Base-by-base conservation (phyloP, 192 early-diverging fungal species). In the Gamsiella multidivaricata region DNA sequence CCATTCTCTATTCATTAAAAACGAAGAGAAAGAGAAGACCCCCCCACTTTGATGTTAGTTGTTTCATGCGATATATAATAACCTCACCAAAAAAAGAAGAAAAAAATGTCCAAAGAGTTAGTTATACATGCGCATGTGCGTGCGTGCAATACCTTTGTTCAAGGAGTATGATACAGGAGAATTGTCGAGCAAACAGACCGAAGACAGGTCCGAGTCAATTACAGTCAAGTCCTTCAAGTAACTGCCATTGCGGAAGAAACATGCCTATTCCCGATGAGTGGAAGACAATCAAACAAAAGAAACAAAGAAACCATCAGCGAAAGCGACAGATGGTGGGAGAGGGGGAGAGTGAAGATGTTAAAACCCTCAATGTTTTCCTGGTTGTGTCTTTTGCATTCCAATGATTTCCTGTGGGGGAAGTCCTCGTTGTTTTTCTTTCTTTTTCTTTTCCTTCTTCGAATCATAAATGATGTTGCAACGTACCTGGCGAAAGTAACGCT, bases 131-230 rank as follows among this genome's bases (percentile, higher is more conserved):
- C 54, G n/a, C 17, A 39, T 20, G 14, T 8, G 20, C 14, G 6
- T 33, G 7, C 36, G 4, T 55, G 3, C 7, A 34, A 11, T 82
- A 94, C 93, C 93, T 84, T 87, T 82, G 70, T 93, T 90, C 31
- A 92, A 29, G 18, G 88, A 88, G 81, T 89, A 95, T 0, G 90
- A 90, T 8, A 90, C 65, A 20, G 92, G 89, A 29, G 91, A 92
- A 74, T 97, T 97, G 63, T 95, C 95, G 5, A 97, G 73, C 17
- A 97, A 70, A 63, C 90, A 92, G 28, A 97, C 94, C 46, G 89
- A 88, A 18, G 91, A 88, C 53, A 97, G 67, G 60, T 95, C 94
- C 8, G 84, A 82, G 39, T 97, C 93, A 37, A 94, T 83, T 2
- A 92, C 61, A 3, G 84, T 69, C 57, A 94, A 75, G 70, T 96